Percentiles rank a stretch among this genome's conserved stretches.
These are phyloP conservation scores for Hyphopichia khmerensis DNA, from an alignment of 1,139 yeast species.

Conservation along the genomic window DNA sequence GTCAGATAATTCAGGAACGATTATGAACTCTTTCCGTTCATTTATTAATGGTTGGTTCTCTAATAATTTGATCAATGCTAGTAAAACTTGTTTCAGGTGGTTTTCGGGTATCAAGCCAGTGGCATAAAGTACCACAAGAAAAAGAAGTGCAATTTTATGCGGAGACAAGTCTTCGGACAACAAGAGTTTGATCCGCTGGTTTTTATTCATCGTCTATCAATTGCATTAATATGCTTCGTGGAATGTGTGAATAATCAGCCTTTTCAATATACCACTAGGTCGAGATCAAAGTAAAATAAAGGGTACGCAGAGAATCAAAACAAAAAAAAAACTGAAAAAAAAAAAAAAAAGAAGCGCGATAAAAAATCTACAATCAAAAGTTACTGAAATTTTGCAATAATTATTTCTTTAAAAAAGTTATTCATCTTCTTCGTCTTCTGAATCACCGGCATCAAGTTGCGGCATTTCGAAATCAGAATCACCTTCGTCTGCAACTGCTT, in stretches of 20 bases:
- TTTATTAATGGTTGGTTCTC: conserved; percentile 26
- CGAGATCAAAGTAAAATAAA: too few relatives aligned
- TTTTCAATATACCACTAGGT: too few relatives aligned
- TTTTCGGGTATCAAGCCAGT: conserved; percentile 13
- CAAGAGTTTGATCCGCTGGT: conserved; percentile 7
- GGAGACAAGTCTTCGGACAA: conserved; percentile 14
- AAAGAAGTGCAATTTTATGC: conserved; percentile 29
- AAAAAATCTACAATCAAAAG: not conserved
- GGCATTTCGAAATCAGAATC: conserved; percentile 59
- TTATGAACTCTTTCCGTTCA: conserved; percentile 19
- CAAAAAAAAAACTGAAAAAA: not conserved
- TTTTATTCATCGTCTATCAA: not conserved
- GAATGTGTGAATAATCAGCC: too few relatives aligned
- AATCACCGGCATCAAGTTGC: conserved; percentile 36
- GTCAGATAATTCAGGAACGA: conserved; percentile 28
- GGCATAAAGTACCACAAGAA: conserved; percentile 22
- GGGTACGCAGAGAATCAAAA: too few relatives aligned
- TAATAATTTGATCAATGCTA: conserved; percentile 20
- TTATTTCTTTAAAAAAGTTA: not conserved
- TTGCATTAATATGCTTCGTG: too few relatives aligned
- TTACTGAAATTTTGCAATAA: not conserved
- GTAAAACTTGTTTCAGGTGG: conserved; percentile 12
- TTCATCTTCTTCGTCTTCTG: conserved; percentile 13
- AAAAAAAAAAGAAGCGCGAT: not conserved
- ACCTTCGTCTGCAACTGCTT: conserved; percentile 25